A percentile compares a stretch with the other conserved stretches of the same genome.
Conservation (phyloP, 2,329 filamentous ascomycete species). For the Diplodia scrobiculata region DNA sequence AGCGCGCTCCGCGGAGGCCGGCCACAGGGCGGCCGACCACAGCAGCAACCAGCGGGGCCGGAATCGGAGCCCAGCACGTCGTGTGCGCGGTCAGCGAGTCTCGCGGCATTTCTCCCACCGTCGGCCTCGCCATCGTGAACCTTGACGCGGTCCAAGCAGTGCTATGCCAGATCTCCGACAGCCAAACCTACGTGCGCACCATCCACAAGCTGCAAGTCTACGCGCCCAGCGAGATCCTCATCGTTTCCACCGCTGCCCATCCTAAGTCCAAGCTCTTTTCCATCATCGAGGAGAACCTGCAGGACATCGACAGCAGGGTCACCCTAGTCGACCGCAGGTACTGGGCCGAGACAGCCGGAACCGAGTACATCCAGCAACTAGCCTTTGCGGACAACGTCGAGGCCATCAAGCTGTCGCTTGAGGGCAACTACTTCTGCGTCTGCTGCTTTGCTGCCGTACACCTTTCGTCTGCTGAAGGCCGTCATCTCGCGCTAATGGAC, state of each 20-base stretch:
- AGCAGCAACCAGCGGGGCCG: slow-evolving; percentile 60
- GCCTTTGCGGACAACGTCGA: slow-evolving; percentile 79
- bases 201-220: slow-evolving; percentile 83
- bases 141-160: slow-evolving; percentile 80
- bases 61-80: slow-evolving; percentile 65
- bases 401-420: slow-evolving; percentile 74
- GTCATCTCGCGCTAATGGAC: slow-evolving; percentile 29
- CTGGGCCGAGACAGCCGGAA: slow-evolving; percentile 77
- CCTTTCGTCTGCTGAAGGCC: not conserved
- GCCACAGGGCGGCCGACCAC: slow-evolving; percentile 57
- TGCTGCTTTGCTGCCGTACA: slow-evolving; percentile 82
- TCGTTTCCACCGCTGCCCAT: slow-evolving; percentile 71
- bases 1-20: slow-evolving; percentile 42
- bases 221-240: slow-evolving; percentile 75
- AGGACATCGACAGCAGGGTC: slow-evolving; percentile 59
- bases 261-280: slow-evolving; percentile 72
- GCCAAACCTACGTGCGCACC: slow-evolving; percentile 85
- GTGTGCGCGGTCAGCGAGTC: slow-evolving; percentile 89
- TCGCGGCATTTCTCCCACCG: slow-evolving; percentile 78
- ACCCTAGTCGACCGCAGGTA: slow-evolving; percentile 72
- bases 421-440: slow-evolving; percentile 82
- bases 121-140: slow-evolving; percentile 86
- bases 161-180: slow-evolving; percentile 89
- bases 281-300: slow-evolving; percentile 72
- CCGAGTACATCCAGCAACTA: slow-evolving; percentile 77